A percentile compares a stretch with the other conserved stretches of the same genome.
Conservation (phyloP, 768 basidiomycete genomes). For the Wakefieldia striispora region DNA sequence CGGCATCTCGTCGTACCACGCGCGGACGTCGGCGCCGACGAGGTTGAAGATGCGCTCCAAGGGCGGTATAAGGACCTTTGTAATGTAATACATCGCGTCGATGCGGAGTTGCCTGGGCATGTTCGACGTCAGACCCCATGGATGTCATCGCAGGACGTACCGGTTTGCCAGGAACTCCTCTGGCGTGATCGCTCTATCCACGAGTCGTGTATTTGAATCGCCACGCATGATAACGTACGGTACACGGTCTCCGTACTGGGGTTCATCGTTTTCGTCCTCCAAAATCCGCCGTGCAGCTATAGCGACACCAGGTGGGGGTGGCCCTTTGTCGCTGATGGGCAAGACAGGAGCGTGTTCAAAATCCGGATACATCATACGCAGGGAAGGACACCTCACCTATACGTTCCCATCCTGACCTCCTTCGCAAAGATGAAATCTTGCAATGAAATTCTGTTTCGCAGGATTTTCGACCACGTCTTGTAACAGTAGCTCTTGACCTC, state of each 20-base stretch:
- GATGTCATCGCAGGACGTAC: conserved; percentile 37
- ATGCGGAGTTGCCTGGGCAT: conserved; percentile 58
- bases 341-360: too few species aligned
- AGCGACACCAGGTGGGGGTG: conserved; percentile 89
- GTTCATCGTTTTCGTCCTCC: conserved; percentile 76
- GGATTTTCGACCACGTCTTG: conserved; percentile 77
- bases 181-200: conserved; percentile 75
- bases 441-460: conserved; percentile 77
- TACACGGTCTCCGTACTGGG: conserved; percentile 91
- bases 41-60: conserved; percentile 89
- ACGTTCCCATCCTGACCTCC: conserved; percentile 90
- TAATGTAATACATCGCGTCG: conserved; percentile 90
- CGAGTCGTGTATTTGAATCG: conserved; percentile 58
- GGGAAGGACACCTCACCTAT: conserved; percentile 53
- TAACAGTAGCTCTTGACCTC: conserved; percentile 87
- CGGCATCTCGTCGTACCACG: conserved; percentile 90
- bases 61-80: conserved; percentile 82
- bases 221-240: conserved; percentile 84
- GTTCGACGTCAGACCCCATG: not conserved
- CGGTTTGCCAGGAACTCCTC: conserved; percentile 62
- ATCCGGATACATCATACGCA: too few species aligned
- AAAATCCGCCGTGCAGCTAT: conserved; percentile 77
- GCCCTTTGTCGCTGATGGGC: conserved; percentile 64
- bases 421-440: conserved; percentile 96
- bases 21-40: conserved; percentile 80